Evolutionary conservation across 129 eudicot species (phyloP), one percentile per base, ranked within the genome.

Genomic region (Chrysanthemum makinoi): DNA sequence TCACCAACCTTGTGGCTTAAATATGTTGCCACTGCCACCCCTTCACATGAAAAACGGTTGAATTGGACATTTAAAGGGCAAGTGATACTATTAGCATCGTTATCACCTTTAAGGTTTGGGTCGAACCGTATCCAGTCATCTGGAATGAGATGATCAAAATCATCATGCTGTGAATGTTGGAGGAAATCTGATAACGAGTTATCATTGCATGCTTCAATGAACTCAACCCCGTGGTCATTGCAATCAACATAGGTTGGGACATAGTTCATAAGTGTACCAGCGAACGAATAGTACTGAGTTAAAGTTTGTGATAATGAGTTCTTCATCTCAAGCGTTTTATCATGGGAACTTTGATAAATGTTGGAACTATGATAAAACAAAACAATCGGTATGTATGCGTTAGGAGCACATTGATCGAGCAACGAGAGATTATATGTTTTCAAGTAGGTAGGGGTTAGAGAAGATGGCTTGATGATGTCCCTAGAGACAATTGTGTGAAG

Each of bases 221-320:
- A 72, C 9, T 72, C 70, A 10, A 33, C 69, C 2, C 82, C 82
- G 13, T 55, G 44, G 9, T 79, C 78, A 15, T 66, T 79, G 28
- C 78, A 79, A 57, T 48, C 44, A 17, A 79, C 20, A 2, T 14
- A 14, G 18, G 66, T 2, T 19, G 30, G 20, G 62, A 1, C 30
- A 3, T 18, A 43, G 9, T 58, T 5, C 44, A 2, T 30, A 3
- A 55, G 15, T 55, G 65, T 57, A 11, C 78, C 82, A 2, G 82
- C 72, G 50, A 65, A 72, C 20, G 74, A 78, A 53, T 72, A 78
- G 63, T 43, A 72, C 3, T 39, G 26, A 0, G 74, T 14, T 15
- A 78, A 15, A 1, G 77, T 72, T 65, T 72, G 26, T 1, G 82
- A 60, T 68, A 79, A 66, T 18, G 78, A 72, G 20, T 39, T 28